Evolutionary conservation across 1,284 basidiomycete genomes (phyloP), one percentile per base, ranked within the genome.

Genomic region (Sutorius eximius): DNA sequence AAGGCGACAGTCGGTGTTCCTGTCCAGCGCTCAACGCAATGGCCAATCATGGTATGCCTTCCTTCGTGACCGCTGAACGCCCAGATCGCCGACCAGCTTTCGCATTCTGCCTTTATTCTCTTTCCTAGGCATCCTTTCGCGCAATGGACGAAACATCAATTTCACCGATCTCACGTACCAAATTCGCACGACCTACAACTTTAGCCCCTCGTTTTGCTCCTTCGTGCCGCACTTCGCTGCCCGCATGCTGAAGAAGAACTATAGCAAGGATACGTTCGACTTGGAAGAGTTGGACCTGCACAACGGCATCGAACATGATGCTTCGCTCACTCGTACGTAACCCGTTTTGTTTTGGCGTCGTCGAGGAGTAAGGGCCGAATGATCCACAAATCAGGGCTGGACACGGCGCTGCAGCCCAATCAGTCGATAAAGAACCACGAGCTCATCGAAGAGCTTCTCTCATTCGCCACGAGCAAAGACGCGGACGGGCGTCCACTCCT

Each of bases 241-340:
- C 3, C 65, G 74, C 16, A 75, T 85, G 69, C 66, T 91, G 53
- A 74, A 77, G 8, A 81, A 77, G 59, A 75, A 73, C 43, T 89
- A 87, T 62, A 65, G 61, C 52, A 75, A 73, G 41, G 88, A 83
- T 54, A 81, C 73, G 4, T 82, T 88, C 58, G 80, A 89, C 63
- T 73, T 91, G 22, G 69, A 73, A 13, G 87, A 90, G 48, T 73
- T 91, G 37, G 77, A 80, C 61, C 67, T 85, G 29, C 89, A 91
- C 67, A 90, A 89, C 59, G 83, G 83, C 11, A 91, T 91, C 55
- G 89, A 91, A 61, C 89, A 91, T 60, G 89, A 91, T 59, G 88
- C 75, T 0, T 90, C 87, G 3, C 73, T 91, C 27, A 79, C 80
- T 37, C 80, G 89, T 90, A 66, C 50, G 82, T 77, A 30, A 18